phyloP scores from a whole-genome alignment of 768 basidiomycete genomes.

The Leucosporidium yakuticum region DNA sequence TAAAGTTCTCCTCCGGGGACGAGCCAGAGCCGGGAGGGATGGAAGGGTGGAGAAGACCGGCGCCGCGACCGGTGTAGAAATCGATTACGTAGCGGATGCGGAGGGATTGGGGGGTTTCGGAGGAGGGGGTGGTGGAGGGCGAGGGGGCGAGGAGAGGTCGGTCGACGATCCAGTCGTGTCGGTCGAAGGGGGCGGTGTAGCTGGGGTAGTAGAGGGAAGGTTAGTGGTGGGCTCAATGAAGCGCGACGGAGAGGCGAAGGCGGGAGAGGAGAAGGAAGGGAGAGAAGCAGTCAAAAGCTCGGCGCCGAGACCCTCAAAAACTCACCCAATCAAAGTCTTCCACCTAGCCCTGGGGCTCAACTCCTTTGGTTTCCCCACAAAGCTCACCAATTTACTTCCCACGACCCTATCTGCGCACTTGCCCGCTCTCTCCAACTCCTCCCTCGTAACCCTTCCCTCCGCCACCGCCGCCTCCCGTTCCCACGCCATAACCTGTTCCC shows the following conservation, averaged over 20 bases:
- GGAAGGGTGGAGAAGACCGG: conserved; percentile 23
- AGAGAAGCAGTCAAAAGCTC: neutral
- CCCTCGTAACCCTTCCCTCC: conserved; percentile 11
- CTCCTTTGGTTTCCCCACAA: conserved; percentile 80
- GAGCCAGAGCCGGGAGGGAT: conserved; percentile 1
- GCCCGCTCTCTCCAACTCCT: neutral
- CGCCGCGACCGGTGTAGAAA: conserved; percentile 78
- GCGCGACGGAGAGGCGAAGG: neutral
- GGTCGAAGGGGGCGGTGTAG: conserved; percentile 88
- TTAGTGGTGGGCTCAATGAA: neutral
- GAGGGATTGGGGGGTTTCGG: conserved; percentile 49
- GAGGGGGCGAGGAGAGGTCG: conserved; percentile 53
- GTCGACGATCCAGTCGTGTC: conserved; percentile 95
- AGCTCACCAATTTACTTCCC: conserved; percentile 66
- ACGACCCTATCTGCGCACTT: conserved; percentile 49
- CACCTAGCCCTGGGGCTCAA: conserved; percentile 71
- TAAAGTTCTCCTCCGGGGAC: conserved; percentile 38
- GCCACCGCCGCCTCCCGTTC: conserved; percentile 49
- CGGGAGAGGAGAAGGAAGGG: neutral
- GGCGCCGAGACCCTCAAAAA: too few species aligned
- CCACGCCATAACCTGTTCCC: conserved; percentile 77
- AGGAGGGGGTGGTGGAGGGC: neutral
- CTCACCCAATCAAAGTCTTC: conserved; percentile 80
- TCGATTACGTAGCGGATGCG: conserved; percentile 92
- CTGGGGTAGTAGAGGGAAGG: conserved; percentile 46